Percentiles rank a stretch among this genome's conserved stretches.
Evolutionary conservation across 208 protist genomes (phyloP).

Genomic region (Porcisia hertigi): DNA sequence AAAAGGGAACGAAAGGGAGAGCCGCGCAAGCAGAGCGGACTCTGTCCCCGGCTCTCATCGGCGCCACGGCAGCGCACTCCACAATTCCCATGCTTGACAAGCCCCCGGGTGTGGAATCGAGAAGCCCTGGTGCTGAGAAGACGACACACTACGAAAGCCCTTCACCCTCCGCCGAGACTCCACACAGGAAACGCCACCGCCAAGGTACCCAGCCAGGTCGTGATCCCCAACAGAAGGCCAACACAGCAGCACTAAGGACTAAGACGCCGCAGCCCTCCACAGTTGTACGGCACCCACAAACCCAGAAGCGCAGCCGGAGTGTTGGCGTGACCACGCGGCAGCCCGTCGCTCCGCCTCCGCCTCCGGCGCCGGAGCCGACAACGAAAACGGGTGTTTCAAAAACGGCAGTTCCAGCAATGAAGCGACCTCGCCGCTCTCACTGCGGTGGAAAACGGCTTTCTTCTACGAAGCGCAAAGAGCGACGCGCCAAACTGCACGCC

Average conservation of each 20-base stretch:
- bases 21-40: not conserved
- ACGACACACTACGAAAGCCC: not conserved
- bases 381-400: not conserved
- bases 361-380: not conserved
- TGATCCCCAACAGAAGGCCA: not conserved
- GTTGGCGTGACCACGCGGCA: not conserved
- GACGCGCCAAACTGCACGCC: conserved; percentile 22
- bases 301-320: not conserved
- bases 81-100: not conserved
- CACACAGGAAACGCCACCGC: conserved; percentile 4
- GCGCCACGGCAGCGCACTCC: conserved; percentile 4
- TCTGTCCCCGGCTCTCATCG: not conserved
- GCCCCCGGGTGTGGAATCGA: not conserved
- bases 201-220: conserved; percentile 1
- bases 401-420: not conserved
- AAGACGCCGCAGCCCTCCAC: not conserved
- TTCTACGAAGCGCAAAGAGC: conserved; percentile 20
- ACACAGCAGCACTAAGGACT: not conserved
- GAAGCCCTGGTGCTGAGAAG: not conserved
- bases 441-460: conserved; percentile 1
- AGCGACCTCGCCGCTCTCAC: not conserved
- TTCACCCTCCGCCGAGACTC: not conserved
- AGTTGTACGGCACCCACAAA: not conserved
- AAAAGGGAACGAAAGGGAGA: not conserved
- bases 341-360: not conserved